Conservation (phyloP, 305 asterid genomes). For the Coffea humblotiana region DNA sequence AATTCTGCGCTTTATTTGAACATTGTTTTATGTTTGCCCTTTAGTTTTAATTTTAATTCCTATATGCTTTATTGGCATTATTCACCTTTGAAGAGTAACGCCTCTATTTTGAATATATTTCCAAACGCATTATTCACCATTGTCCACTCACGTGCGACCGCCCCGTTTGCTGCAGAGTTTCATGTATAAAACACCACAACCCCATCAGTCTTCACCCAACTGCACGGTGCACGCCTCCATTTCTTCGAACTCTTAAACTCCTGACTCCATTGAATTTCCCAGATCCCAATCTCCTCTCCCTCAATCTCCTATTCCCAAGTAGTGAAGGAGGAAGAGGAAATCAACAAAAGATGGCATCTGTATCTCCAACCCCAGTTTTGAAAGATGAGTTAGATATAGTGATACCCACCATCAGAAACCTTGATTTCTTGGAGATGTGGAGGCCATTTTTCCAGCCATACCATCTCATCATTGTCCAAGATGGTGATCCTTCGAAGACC, state of each 20-base stretch:
- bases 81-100: neutral
- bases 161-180: constrained; percentile 20
- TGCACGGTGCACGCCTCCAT: neutral
- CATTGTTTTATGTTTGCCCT: too few relatives aligned
- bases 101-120: neutral
- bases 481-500: constrained; percentile 60
- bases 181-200: neutral
- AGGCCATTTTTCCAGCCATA: constrained; percentile 61
- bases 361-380: constrained; percentile 26
- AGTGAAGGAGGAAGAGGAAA: neutral
- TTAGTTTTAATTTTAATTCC: neutral
- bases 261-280: neutral
- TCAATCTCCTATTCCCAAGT: neutral
- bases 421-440: constrained; percentile 47
- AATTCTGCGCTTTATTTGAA: too few relatives aligned
- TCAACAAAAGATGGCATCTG: constrained; percentile 20
- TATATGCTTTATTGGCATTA: neutral
- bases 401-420: constrained; percentile 45
- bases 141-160: constrained; percentile 23
- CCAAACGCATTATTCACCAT: neutral
- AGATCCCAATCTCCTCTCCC: neutral
- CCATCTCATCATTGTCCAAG: constrained; percentile 70
- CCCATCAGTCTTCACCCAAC: neutral
- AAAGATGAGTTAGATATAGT: constrained; percentile 44
- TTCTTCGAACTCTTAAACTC: neutral